Evolutionary conservation across 495 filamentous ascomycete genomes (phyloP).

Genomic region (Lentithecium fluviatile): DNA sequence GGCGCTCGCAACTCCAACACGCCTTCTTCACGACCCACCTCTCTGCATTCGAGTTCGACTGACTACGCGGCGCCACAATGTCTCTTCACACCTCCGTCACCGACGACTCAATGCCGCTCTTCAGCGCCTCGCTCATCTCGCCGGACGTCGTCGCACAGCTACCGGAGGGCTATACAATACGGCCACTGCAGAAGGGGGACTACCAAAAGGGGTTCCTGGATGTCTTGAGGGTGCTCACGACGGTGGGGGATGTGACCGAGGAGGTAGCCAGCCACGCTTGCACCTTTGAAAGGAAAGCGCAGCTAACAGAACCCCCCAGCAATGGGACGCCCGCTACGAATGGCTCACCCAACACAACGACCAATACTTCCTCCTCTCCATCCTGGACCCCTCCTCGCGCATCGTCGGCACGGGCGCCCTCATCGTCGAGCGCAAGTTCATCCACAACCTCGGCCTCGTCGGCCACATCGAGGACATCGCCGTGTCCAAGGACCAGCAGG

Average conservation of each 20-base stretch:
- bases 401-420: constrained; percentile 86
- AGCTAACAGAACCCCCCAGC: neutral
- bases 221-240: constrained; percentile 85
- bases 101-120: constrained; percentile 55
- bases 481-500: constrained; percentile 88
- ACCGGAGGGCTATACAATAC: constrained; percentile 77
- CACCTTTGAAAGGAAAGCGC: too few species aligned
- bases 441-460: constrained; percentile 72
- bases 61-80: neutral
- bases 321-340: constrained; percentile 75
- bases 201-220: constrained; percentile 80
- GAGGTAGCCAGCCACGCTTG: constrained; percentile 38
- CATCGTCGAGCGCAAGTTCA: constrained; percentile 83
- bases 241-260: constrained; percentile 82
- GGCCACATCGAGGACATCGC: constrained; percentile 99
- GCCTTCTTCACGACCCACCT: neutral
- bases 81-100: constrained; percentile 11
- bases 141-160: constrained; percentile 67
- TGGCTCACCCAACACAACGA: constrained; percentile 78
- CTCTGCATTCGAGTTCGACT: neutral
- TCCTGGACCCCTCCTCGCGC: constrained; percentile 66
- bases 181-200: constrained; percentile 75
- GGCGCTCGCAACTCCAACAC: neutral
- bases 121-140: constrained; percentile 74
- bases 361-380: constrained; percentile 80